Conservation (phyloP, 495 filamentous ascomycete species). For the Aspergillus baeticus region DNA sequence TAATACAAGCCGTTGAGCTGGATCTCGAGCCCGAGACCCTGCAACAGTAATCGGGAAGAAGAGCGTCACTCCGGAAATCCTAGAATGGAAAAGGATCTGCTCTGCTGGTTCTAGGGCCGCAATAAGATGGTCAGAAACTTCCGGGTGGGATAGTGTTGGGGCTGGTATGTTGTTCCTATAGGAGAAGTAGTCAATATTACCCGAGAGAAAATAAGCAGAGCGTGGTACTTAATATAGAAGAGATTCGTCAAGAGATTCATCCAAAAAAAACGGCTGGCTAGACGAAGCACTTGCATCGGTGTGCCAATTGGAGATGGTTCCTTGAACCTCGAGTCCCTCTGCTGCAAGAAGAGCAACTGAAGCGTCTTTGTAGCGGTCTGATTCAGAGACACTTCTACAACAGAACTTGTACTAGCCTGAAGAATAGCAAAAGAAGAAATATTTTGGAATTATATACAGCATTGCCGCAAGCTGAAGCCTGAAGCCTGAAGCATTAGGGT, state of each 20-base stretch:
- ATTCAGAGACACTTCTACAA: neutral
- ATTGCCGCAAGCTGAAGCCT: conserved; percentile 4
- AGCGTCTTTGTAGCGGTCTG: neutral
- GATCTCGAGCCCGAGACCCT: neutral
- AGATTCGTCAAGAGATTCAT: neutral
- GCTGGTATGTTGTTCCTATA: conserved; percentile 4
- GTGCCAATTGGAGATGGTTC: neutral
- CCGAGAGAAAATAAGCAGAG: conserved; percentile 14
- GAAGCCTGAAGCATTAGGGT: neutral
- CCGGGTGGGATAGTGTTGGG: neutral
- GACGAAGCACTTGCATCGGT: neutral
- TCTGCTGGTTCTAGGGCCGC: neutral
- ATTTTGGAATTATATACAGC: too few relatives aligned
- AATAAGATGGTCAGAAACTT: neutral
- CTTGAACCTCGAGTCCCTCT: neutral
- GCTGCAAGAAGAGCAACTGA: neutral
- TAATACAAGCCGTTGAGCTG: neutral
- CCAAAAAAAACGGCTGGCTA: neutral
- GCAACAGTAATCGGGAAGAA: conserved; percentile 5
- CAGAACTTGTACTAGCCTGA: too few relatives aligned
- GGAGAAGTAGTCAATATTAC: conserved; percentile 8
- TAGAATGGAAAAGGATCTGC: neutral
- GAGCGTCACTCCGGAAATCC: neutral
- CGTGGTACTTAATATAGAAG: conserved; percentile 7
- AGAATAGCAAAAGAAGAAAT: too few relatives aligned